Evolutionary conservation across 495 filamentous ascomycete species (phyloP).

Genomic region (Penicillium riverlandense): DNA sequence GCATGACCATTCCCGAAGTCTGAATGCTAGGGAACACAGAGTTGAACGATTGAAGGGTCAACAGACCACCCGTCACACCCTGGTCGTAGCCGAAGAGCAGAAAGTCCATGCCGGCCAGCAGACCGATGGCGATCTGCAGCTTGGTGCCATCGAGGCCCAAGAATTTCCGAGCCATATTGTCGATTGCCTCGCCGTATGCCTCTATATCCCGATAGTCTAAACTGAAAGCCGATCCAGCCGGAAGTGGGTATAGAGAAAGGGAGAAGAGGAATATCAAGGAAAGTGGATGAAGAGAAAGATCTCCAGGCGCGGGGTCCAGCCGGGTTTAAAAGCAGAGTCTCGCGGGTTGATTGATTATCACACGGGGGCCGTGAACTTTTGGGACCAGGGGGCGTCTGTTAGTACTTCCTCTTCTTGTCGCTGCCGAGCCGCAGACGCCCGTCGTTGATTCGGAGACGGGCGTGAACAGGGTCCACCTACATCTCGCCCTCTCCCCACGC

Average conservation of each 20-base stretch:
- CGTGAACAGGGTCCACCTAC: conserved; percentile 3
- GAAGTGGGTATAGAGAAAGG: neutral
- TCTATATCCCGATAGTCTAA: neutral
- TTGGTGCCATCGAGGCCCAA: conserved; percentile 59
- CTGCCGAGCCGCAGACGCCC: conserved; percentile 9
- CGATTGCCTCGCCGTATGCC: neutral
- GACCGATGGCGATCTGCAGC: conserved; percentile 61
- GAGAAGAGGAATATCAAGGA: neutral
- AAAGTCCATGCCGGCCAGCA: conserved; percentile 67
- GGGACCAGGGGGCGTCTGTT: neutral
- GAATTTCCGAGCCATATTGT: conserved; percentile 32
- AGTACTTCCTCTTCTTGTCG: conserved; percentile 5
- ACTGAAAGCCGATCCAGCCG: neutral
- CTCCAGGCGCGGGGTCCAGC: conserved; percentile 6
- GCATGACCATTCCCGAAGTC: conserved; percentile 13
- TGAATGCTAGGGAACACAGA: conserved; percentile 52
- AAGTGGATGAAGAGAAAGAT: neutral
- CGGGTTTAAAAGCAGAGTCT: conserved; percentile 11
- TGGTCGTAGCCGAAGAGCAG: conserved; percentile 53
- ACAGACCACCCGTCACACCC: conserved; percentile 54
- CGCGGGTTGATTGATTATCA: neutral
- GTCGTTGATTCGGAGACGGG: conserved; percentile 5
- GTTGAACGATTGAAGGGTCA: conserved; percentile 47
- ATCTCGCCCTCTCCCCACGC: neutral
- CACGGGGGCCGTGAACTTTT: conserved; percentile 7